Conservation (phyloP, 306 rosid genomes). For the Lathyrus aphaca region DNA sequence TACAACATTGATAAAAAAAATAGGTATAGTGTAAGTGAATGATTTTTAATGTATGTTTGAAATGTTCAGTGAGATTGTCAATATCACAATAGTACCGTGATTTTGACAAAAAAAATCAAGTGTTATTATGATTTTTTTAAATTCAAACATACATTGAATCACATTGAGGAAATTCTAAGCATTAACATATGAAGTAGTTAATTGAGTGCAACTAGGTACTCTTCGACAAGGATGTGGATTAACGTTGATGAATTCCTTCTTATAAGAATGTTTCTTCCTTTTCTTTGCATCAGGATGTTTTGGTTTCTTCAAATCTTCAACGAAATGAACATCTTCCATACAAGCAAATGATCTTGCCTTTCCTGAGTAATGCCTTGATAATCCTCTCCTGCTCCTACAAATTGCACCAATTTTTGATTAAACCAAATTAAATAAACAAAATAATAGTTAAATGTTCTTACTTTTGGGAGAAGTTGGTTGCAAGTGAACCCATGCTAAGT, state of each 20-base stretch:
- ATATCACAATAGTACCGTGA: background rate
- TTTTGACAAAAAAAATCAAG: background rate
- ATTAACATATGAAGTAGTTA: conserved; percentile 56
- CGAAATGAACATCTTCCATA: conserved; percentile 63
- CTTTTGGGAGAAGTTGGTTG: conserved; percentile 66
- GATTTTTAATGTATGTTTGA: background rate
- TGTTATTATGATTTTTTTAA: background rate
- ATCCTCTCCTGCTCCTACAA: conserved; percentile 49
- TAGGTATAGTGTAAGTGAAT: background rate
- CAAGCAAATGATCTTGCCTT: conserved; percentile 84
- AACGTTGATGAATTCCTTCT: conserved; percentile 39
- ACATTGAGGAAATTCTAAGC: conserved; percentile 29
- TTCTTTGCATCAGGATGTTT: conserved; percentile 60
- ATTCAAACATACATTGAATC: background rate
- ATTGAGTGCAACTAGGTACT: conserved; percentile 56
- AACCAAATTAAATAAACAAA: background rate
- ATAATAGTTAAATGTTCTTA: conserved; percentile 38
- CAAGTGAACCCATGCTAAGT: conserved; percentile 70
- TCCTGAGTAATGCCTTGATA: conserved; percentile 82
- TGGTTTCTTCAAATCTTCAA: conserved; percentile 79
- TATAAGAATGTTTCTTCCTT: conserved; percentile 64
- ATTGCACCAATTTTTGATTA: background rate
- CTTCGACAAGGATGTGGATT: conserved; percentile 58
- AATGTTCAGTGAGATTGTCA: background rate
- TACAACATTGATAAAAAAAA: background rate